Percentiles rank a stretch among this genome's conserved stretches.
Conservation (phyloP, 176 grass and related monocot genomes). For the Coix lacrymajobi region DNA sequence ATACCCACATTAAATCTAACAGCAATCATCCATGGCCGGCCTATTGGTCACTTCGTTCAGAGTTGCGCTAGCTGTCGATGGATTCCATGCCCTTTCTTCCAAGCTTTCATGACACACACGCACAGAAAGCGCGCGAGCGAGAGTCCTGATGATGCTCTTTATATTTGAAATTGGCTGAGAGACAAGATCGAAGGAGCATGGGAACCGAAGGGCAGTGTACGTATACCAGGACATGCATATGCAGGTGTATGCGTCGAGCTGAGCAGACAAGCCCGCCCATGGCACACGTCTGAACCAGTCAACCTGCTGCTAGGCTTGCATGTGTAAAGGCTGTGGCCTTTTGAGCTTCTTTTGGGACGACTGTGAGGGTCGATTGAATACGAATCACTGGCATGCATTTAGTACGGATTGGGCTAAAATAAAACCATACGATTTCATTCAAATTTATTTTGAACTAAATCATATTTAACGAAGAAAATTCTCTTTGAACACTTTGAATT, state of each 20-base stretch:
- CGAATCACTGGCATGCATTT: background rate
- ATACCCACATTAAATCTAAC: no score
- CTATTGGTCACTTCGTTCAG: background rate
- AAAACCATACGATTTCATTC: background rate
- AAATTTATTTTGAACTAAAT: background rate
- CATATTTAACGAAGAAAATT: background rate
- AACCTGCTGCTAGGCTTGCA: background rate
- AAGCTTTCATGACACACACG: background rate
- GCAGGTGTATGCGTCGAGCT: no score
- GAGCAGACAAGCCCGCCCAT: background rate
- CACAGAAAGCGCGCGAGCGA: background rate
- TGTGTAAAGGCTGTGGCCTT: background rate
- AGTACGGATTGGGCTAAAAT: background rate
- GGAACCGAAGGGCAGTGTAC: background rate
- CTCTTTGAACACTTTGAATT: background rate
- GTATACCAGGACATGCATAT: no score
- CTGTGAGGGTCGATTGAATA: background rate
- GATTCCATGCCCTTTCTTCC: background rate
- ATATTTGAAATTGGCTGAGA: no score
- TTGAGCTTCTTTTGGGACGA: background rate
- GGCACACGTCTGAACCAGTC: background rate
- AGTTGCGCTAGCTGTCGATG: no score
- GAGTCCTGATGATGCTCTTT: background rate
- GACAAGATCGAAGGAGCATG: background rate
- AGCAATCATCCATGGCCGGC: background rate